Conservation (phyloP, 495 filamentous ascomycete species). For the Xylaria venustula region DNA sequence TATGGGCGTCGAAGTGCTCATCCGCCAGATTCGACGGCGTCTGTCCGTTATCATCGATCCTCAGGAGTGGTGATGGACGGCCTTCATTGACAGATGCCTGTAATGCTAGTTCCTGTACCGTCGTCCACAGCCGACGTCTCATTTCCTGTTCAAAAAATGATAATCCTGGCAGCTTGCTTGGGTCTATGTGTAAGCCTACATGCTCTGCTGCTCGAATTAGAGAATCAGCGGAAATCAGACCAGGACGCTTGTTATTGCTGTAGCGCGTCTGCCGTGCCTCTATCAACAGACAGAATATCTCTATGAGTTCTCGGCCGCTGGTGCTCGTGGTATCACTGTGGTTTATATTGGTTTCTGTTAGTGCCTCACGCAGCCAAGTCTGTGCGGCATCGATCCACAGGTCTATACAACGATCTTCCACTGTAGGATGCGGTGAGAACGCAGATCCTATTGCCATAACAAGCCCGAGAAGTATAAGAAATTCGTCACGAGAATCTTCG, state of each 20-base stretch:
- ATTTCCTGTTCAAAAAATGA: constrained; percentile 50
- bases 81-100: constrained; percentile 50
- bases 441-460: constrained; percentile 49
- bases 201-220: background rate
- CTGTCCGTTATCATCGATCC: constrained; percentile 42
- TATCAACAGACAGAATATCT: constrained; percentile 57
- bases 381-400: constrained; percentile 61
- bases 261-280: constrained; percentile 53
- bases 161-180: background rate
- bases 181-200: constrained; percentile 16
- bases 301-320: constrained; percentile 28
- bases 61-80: constrained; percentile 49
- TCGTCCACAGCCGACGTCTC: constrained; percentile 58
- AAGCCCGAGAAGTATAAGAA: constrained; percentile 48
- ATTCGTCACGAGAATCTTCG: constrained; percentile 20
- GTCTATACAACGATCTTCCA: background rate
- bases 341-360: constrained; percentile 38
- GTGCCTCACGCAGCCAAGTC: constrained; percentile 48
- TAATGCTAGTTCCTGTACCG: constrained; percentile 52
- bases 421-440: constrained; percentile 46
- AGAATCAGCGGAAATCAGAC: background rate
- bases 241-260: constrained; percentile 42
- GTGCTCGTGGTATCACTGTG: constrained; percentile 6
- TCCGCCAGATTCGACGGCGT: constrained; percentile 46
- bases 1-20: constrained; percentile 30